Conservation (phyloP, 768 basidiomycete species). For the Galerina sulciceps region DNA sequence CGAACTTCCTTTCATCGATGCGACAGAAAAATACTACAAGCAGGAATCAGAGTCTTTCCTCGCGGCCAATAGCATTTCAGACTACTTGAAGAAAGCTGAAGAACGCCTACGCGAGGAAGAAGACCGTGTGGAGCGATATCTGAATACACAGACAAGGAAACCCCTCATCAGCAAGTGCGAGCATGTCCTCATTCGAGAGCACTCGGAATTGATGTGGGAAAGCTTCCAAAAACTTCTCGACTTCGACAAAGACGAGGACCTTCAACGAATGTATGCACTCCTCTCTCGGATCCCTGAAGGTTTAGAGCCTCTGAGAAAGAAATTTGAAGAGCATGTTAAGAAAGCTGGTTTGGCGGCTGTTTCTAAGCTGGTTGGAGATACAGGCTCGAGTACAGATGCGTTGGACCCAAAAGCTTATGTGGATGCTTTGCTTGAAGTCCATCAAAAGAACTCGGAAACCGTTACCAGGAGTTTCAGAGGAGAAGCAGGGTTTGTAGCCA, state of each 20-base stretch:
- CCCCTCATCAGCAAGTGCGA: conserved; percentile 84
- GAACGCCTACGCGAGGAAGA: conserved; percentile 93
- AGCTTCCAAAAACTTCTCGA: conserved; percentile 90
- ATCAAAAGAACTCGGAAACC: conserved; percentile 89
- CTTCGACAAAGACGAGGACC: conserved; percentile 92
- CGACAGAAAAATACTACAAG: conserved; percentile 91
- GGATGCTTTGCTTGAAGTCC: conserved; percentile 88
- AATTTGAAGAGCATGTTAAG: conserved; percentile 96
- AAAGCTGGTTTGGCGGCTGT: conserved; percentile 84
- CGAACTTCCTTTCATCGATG: conserved; percentile 84
- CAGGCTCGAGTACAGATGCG: conserved; percentile 53
- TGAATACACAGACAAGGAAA: conserved; percentile 88
- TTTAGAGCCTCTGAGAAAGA: conserved; percentile 86
- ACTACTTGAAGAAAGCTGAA: conserved; percentile 95
- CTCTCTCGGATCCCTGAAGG: conserved; percentile 90
- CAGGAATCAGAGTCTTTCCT: conserved; percentile 92
- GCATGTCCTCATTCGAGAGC: conserved; percentile 87
- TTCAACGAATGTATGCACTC: conserved; percentile 94
- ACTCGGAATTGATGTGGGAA: conserved; percentile 86
- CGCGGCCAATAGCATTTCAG: conserved; percentile 85
- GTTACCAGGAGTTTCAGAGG: conserved; percentile 89
- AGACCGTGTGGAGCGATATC: conserved; percentile 91
- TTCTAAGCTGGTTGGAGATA: conserved; percentile 69
- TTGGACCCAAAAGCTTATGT: conserved; percentile 95
- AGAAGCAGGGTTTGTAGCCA: conserved; percentile 92